phyloP scores from a whole-genome alignment of 768 basidiomycete genomes.

The Lactifluus rugatus region DNA sequence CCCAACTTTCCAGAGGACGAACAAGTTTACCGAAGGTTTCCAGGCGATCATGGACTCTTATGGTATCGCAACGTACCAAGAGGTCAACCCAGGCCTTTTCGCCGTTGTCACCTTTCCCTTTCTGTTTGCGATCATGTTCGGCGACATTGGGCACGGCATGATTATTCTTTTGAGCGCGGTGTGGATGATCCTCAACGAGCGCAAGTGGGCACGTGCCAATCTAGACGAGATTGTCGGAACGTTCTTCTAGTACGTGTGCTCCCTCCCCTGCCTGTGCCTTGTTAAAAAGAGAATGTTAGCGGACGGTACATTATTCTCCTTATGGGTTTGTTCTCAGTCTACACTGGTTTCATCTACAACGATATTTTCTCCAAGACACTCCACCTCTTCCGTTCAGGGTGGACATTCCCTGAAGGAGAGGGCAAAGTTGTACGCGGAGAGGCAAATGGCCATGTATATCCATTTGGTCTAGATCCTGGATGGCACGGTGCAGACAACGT shows the following conservation, averaged over 20 bases:
- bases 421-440: constrained; percentile 37
- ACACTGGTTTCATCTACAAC: constrained; percentile 97
- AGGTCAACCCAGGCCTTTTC: constrained; percentile 93
- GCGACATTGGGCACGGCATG: constrained; percentile 93
- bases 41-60: constrained; percentile 98
- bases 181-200: constrained; percentile 83
- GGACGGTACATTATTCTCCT: constrained; percentile 97
- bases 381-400: constrained; percentile 80
- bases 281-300: constrained; percentile 33
- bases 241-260: constrained; percentile 78
- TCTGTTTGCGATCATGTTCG: constrained; percentile 99
- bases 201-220: constrained; percentile 59
- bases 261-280: constrained; percentile 12
- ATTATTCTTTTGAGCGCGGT: constrained; percentile 70
- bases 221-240: constrained; percentile 79
- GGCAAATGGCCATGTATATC: constrained; percentile 65
- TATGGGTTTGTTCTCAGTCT: constrained; percentile 96
- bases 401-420: constrained; percentile 54
- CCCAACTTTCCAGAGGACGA: constrained; percentile 89
- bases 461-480: constrained; percentile 87
- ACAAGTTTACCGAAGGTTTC: constrained; percentile 95
- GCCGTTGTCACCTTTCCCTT: constrained; percentile 93
- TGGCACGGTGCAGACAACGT: constrained; percentile 93
- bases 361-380: constrained; percentile 95
- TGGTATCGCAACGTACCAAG: constrained; percentile 89